Base-by-base conservation (phyloP, 257 asterid genomes). In the Prunella vulgaris region DNA sequence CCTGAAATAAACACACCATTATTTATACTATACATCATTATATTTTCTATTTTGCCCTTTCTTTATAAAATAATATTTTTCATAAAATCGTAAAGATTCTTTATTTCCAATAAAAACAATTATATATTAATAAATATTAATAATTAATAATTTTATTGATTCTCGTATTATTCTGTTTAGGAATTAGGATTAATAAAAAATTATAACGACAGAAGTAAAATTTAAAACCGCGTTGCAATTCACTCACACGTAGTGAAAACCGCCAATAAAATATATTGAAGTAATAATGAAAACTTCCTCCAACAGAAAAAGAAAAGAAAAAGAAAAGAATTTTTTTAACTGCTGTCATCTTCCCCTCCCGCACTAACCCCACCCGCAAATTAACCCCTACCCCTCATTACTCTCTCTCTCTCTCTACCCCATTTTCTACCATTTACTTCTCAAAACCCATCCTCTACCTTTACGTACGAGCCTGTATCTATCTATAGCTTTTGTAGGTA, bases 321-420 rank as follows among this genome's bases (percentile, higher is more conserved):
- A 1, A 2, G 3, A 51, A 51, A 44, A 14, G 52, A 44, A 14
- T n/a, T 4, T 13, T 42, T 52, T 14, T 54, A 76, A 73, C 78
- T 67, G 77, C 70, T 79, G 79, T 80, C 80, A 80, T 77, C 87
- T 74, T 77, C 83, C 24, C 77, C 8, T 54, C 60, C 38, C 68
- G 18, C 37, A 24, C 60, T 21, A 8, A 8, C 57, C 74, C 78
- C 24, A 28, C 46, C 60, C 28, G 72, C 81, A 69, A 77, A 69
- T 60, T 74, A 69, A 74, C 70, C 77, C 27, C 75, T 73, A 24
- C 56, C 67, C 60, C 32, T 38, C 33, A 46, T 46, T n/a, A 46
- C 53, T 37, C 25, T 5, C 75, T 73, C 74, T 69, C 81, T 74
- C 74, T 60, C 71, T 37, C 76, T 74, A 7, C 48, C 64, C 66